Evolutionary conservation across 371 early-diverging fungal species (phyloP), one percentile per base, ranked within the genome.

Genomic region (Fennellomyces sp.): DNA sequence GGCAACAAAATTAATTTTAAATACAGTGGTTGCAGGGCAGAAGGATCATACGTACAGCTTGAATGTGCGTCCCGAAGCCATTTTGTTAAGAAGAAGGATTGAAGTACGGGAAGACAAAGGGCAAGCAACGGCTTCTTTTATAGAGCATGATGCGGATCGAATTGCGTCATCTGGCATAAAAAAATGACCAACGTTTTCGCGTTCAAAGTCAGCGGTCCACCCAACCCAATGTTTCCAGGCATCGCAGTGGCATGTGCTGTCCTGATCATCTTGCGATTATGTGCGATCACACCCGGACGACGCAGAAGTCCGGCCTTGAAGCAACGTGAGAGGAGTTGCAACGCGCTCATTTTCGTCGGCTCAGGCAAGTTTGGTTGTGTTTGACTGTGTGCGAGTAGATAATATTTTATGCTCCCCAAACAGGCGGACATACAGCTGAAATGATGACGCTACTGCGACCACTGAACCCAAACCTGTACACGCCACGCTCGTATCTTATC

Each of bases 401-500:
- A n/a, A n/a, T n/a, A n/a, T 0, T 11, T 13, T 51, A 11, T 8
- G 25, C 17, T 28, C 28, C 45, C 23, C 5, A 13, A 12, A 31
- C 23, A 83, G 87, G 88, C 27, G 92, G 92, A 17, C 92, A 92
- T 57, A 91, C 92, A 1, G 81, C 83, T 3, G 95, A 95, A 65
- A 92, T 95, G 92, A 58, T 91, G 11, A 82, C 81, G 30, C 69
- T 93, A n/a, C 27, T 88, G 0, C 54, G 75, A 8, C 69, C 70
- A 0, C 49, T 93, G 1, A 76, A 85, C 26, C 31, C 70, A 31
- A 23, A 21, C 2, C 62, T 65, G 26, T 92, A 90, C 56, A 30
- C 52, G 2, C 90, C 87, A 10, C 80, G 93, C 12, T 55, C 66
- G 19, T 93, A 92, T 66, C 55, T 91, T 2, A 61, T 89, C 2